Evolutionary conservation across 2,329 filamentous ascomycete genomes (phyloP).

Genomic region (Penicillium paneum): DNA sequence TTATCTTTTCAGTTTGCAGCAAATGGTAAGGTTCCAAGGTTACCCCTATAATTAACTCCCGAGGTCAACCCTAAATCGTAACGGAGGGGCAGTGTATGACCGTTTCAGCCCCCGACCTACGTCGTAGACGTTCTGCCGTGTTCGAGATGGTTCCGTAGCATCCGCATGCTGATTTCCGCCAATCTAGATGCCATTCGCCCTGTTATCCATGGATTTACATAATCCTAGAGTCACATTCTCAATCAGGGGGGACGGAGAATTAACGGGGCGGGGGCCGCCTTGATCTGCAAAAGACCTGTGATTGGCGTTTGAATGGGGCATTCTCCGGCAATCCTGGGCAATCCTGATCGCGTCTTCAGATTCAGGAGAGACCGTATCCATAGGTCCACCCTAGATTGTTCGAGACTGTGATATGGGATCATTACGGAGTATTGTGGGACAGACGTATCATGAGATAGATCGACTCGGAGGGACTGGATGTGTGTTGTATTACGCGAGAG

Average conservation of each 20-base stretch:
- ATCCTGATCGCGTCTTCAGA: not conserved
- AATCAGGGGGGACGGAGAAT: conserved; percentile 9
- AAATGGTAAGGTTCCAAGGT: not conserved
- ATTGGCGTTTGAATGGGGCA: conserved; percentile 2
- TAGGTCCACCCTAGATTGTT: conserved; percentile 3
- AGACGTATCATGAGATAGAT: not conserved
- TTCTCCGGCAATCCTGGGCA: conserved; percentile 1
- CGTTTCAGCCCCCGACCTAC: not conserved
- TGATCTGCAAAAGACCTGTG: not conserved
- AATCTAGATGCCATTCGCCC: not conserved
- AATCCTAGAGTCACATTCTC: not conserved
- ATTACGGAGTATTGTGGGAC: not conserved
- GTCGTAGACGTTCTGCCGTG: not conserved
- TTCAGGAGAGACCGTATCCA: not conserved
- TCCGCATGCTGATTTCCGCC: not conserved
- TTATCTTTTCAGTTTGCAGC: not conserved
- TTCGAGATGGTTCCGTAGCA: not conserved
- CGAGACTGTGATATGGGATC: not conserved
- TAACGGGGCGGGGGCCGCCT: not conserved
- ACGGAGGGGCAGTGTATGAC: not conserved
- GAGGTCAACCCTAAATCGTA: not conserved
- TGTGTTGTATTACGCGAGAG: not conserved
- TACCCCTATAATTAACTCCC: not conserved
- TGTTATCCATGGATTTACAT: not conserved
- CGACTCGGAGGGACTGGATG: not conserved